Evolutionary conservation across 208 protist genomes (phyloP).

Genomic region (Acanthamoeba castellanii): DNA sequence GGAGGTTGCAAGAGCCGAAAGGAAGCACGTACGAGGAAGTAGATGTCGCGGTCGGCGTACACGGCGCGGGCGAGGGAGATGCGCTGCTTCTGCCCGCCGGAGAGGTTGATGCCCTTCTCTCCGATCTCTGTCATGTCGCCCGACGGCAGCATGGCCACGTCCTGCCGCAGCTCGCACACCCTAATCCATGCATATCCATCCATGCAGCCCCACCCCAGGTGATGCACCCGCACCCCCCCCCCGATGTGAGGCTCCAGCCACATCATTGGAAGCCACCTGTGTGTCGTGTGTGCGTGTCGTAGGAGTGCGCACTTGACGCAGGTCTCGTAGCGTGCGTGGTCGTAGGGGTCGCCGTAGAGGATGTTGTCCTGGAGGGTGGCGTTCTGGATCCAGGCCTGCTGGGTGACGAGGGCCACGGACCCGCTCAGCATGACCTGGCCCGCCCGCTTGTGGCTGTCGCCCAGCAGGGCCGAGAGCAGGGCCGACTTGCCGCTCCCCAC

Average conservation of each 20-base stretch:
- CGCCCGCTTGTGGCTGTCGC: constrained; percentile 82
- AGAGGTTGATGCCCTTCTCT: constrained; percentile 90
- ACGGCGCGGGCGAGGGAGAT: constrained; percentile 84
- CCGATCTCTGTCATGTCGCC: constrained; percentile 82
- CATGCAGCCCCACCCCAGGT: not conserved
- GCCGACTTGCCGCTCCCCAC: constrained; percentile 89
- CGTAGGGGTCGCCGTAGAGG: constrained; percentile 89
- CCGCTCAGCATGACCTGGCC: constrained; percentile 72
- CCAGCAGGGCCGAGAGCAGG: constrained; percentile 84
- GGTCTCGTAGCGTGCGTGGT: constrained; percentile 67
- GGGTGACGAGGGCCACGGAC: constrained; percentile 89
- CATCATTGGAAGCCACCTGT: not conserved
- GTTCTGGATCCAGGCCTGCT: constrained; percentile 92
- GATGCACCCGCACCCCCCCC: no score
- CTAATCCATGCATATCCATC: not conserved
- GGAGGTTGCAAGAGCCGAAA: constrained; percentile 80
- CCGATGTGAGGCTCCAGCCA: not conserved
- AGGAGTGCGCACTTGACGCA: no score
- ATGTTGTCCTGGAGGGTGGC: constrained; percentile 93
- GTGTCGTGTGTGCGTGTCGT: no score
- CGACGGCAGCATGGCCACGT: constrained; percentile 85
- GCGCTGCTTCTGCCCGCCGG: constrained; percentile 90
- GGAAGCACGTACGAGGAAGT: constrained; percentile 64
- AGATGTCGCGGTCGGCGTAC: constrained; percentile 84
- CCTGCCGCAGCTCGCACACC: constrained; percentile 87